Conservation (phyloP, 176 grass and related monocot species). For the Eleusine coracana region DNA sequence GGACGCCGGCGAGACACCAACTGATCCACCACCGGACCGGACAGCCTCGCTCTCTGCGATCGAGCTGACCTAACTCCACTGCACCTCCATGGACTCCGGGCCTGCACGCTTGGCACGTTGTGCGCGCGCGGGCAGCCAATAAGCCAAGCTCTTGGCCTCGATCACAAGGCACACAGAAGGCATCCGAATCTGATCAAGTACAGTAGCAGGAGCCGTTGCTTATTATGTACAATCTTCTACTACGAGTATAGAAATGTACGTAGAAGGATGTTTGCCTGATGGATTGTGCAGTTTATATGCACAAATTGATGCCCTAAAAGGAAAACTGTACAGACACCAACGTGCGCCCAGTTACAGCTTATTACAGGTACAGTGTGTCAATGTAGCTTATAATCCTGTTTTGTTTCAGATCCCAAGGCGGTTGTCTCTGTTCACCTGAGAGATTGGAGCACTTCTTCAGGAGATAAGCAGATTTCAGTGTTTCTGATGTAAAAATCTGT, state of each 20-base stretch:
- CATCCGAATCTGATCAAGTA: background rate
- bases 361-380: background rate
- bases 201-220: background rate
- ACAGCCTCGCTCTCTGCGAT: slow-evolving; percentile 3
- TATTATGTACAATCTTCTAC: background rate
- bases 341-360: background rate
- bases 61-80: slow-evolving; percentile 41
- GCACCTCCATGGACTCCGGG: slow-evolving; percentile 11
- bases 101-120: slow-evolving; percentile 11
- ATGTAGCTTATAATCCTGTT: background rate
- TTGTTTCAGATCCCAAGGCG: background rate
- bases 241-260: slow-evolving; percentile 9
- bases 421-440: background rate
- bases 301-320: background rate
- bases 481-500: background rate
- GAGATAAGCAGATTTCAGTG: background rate
- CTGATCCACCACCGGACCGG: background rate
- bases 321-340: background rate
- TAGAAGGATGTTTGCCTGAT: background rate
- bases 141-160: background rate
- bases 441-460: background rate
- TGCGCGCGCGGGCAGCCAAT: background rate
- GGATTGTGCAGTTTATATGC: background rate
- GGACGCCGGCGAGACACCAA: slow-evolving; percentile 44
- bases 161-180: slow-evolving; percentile 28